Evolutionary conservation across 1,139 yeast genomes (phyloP).

Genomic region (Blastobotrys arbuscula): DNA sequence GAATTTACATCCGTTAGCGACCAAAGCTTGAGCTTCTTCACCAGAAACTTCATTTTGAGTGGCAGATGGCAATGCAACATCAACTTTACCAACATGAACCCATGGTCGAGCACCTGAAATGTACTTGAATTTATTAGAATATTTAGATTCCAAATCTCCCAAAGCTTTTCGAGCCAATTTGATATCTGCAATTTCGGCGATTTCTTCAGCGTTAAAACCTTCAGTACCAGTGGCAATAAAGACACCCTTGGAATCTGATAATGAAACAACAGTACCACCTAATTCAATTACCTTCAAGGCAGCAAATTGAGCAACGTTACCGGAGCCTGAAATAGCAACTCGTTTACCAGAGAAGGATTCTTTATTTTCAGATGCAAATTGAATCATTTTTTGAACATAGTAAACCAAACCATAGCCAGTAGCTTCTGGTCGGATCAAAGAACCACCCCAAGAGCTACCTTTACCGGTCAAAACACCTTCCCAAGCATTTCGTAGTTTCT

Average conservation of each 20-base stretch:
- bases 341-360: conserved; percentile 88
- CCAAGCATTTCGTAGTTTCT: conserved; percentile 84
- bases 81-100: conserved; percentile 86
- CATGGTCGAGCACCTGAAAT: conserved; percentile 95
- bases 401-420: conserved; percentile 97
- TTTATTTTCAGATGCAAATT: conserved; percentile 82
- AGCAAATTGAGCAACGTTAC: conserved; percentile 99
- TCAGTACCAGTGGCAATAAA: conserved; percentile 48
- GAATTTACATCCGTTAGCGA: conserved; percentile 86
- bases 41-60: conserved; percentile 98
- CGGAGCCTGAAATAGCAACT: conserved; percentile 96
- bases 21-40: conserved; percentile 91
- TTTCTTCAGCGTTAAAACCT: conserved; percentile 82
- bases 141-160: conserved; percentile 57
- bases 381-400: conserved; percentile 97
- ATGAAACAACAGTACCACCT: conserved; percentile 90
- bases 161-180: conserved; percentile 78
- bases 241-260: conserved; percentile 92
- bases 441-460: conserved; percentile 98
- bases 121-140: conserved; percentile 55
- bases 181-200: conserved; percentile 70
- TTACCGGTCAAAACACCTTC: conserved; percentile 98
- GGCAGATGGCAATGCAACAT: conserved; percentile 96
- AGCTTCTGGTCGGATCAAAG: conserved; percentile 98
- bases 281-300: conserved; percentile 95